Base-by-base conservation (phyloP, 1,284 basidiomycete species). In the Pascua guehoae region DNA sequence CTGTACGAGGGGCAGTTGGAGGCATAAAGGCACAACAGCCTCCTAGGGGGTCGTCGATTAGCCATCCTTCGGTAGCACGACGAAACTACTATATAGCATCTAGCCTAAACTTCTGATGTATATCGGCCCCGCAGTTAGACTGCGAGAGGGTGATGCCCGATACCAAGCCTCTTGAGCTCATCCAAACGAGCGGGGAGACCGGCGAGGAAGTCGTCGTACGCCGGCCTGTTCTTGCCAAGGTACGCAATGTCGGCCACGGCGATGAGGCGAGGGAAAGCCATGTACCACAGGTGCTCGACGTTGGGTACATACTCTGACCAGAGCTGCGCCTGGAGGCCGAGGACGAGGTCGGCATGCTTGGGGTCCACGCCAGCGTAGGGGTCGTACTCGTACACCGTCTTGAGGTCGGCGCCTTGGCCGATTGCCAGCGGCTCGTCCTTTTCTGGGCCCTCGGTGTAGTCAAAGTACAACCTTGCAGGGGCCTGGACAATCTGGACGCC, bases 261-360 rank as follows among this genome's bases (percentile, higher is more conserved):
- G 11, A 63, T 55, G 42, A 63, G 49, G 8, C 61, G 51, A 16
- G 61, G 61, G 44, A 63, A 63, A 12, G 53, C 45, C 61, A 57
- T 60, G 58, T 63, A 63, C 58, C 58, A 60, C 47, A 60, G 44
- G 38, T 57, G 54, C 43, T 55, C 43, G 14, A 43, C 41, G 16
- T 40, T 49, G 24, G 61, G 52, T 16, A 63, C 57, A 42, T 63
- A 63, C 48, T 63, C 61, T 36, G 49, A 42, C 61, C 61, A 63
- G 18, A 63, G 36, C 56, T 63, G 61, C 4, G 58, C 61, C 50
- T 63, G 61, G 4, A 52, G 37, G 24, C 61, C 61, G 37, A 54
- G 43, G 24, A 63, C 53, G 45, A 57, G 61, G 37, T 46, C 40
- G 4, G n/a, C 36, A 8, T 57, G 43, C 14, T 56, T 49, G 39